Percentiles rank a stretch among this genome's conserved stretches.
phyloP scores from a whole-genome alignment of 2,329 filamentous ascomycete genomes.

The Pyrenophora teres region DNA sequence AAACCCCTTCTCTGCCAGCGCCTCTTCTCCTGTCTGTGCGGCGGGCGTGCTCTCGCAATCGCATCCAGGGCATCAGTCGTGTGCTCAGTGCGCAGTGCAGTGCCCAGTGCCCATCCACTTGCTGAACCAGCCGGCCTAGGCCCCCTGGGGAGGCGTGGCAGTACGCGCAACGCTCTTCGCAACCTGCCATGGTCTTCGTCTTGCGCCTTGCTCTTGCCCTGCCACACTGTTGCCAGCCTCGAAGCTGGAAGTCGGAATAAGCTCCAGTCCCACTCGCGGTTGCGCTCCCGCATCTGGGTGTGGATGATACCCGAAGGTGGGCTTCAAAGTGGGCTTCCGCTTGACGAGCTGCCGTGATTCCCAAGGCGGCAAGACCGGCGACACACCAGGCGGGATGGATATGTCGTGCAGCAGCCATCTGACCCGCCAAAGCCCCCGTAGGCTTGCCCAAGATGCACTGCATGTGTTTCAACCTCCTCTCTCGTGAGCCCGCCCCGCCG shows the following conservation, averaged over 20 bases:
- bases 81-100: no score
- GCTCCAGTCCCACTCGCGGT: constrained; percentile 40
- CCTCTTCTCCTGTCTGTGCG: no score
- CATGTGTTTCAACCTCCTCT: constrained; percentile 21
- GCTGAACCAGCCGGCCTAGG: no score
- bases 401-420: constrained; percentile 31
- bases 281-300: constrained; percentile 32
- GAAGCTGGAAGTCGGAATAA: constrained; percentile 42
- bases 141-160: neutral
- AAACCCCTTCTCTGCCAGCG: neutral
- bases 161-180: constrained; percentile 1
- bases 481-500: constrained; percentile 13
- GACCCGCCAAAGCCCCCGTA: constrained; percentile 15
- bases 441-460: constrained; percentile 14
- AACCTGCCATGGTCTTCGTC: neutral
- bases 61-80: neutral
- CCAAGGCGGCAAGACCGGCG: constrained; percentile 30
- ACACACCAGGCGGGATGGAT: constrained; percentile 21
- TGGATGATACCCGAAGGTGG: constrained; percentile 27
- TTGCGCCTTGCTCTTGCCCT: neutral
- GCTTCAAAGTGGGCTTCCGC: constrained; percentile 30
- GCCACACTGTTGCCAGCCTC: no score
- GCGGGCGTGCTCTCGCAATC: constrained; percentile 1
- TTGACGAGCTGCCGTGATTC: constrained; percentile 20
- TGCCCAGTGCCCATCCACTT: no score